Evolutionary conservation across 805 yeast genomes (phyloP), one percentile per base, ranked within the genome.

Genomic region (Wickerhamomyces queroliae): DNA sequence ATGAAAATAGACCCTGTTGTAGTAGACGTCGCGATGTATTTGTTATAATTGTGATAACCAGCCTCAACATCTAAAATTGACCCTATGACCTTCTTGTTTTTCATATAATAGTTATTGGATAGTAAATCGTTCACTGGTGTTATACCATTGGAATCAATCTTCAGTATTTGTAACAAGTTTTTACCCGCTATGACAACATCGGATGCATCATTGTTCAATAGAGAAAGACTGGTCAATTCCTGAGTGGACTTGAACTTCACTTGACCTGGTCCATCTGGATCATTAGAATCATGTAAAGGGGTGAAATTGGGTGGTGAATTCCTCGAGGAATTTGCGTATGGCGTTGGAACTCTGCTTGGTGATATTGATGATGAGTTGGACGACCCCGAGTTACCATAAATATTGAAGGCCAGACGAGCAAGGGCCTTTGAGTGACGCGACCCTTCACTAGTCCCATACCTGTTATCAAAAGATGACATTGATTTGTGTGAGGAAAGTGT

Each of bases 351-450:
- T 10, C 33, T 28, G 23, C 45, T 39, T 13, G 50, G 39, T 5
- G 53, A 45, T 1, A 46, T 39, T 3, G 56, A 47, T 3, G 48
- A 40, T 15, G 48, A 36, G 7, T 44, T 44, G 8, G 46, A 42
- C 11, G 58, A 48, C 16, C 62, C 51, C 5, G 54, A 40, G 38
- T 41, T 44, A 16, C 82, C 82, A 55, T 78, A 78, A 27, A 77
- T 74, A 48, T 76, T 73, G 62, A 74, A 77, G 0, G 83, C 82
- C 56, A 78, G 69, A 34, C 78, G 64, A 5, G 82, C 76, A 42
- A 75, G 58, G 0, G 56, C 46, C 37, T 50, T 53, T 4, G 54
- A 45, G 4, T 55, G 57, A 37, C 56, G 51, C 42, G 13, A 43
- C 35, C 33, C 41, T 31, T 16, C 42, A 35, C 17, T 45, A 42